A percentile compares a stretch with the other conserved stretches of the same genome.
phyloP scores from a whole-genome alignment of 441 rosid species.

The Hura crepitans region DNA sequence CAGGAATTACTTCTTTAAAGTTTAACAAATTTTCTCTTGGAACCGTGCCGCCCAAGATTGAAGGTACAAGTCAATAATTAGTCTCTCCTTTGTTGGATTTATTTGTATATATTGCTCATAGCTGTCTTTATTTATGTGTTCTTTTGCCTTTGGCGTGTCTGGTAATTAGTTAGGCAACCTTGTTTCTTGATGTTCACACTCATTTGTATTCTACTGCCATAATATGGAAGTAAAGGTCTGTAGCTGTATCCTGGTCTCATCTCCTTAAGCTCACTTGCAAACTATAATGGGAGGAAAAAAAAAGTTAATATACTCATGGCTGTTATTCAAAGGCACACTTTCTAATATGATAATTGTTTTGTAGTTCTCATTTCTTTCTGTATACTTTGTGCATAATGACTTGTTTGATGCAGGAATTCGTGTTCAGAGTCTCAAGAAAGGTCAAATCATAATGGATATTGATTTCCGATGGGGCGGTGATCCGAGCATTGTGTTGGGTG shows the following conservation, averaged over 20 bases:
- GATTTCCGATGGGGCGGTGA: conserved; percentile 99
- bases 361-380: not conserved
- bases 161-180: not conserved
- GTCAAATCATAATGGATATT: conserved; percentile 91
- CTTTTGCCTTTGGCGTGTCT: not conserved
- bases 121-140: conserved; percentile 11
- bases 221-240: too few species aligned
- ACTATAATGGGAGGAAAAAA: too few species aligned
- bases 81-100: conserved; percentile 5
- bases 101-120: not conserved
- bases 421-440: conserved; percentile 85
- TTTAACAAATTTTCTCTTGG: conserved; percentile 80
- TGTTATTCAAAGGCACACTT: not conserved
- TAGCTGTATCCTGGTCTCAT: not conserved
- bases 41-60: conserved; percentile 90
- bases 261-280: not conserved
- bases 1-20: conserved; percentile 85
- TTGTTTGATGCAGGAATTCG: conserved; percentile 69
- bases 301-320: too few species aligned
- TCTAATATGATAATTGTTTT: conserved; percentile 1
- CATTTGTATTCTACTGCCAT: too few species aligned
- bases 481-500: conserved; percentile 86
- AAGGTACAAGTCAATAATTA: conserved; percentile 43
- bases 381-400: not conserved
- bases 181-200: too few species aligned